Base-by-base conservation (phyloP, 1,284 basidiomycete genomes). In the Boletellus deceptivus region DNA sequence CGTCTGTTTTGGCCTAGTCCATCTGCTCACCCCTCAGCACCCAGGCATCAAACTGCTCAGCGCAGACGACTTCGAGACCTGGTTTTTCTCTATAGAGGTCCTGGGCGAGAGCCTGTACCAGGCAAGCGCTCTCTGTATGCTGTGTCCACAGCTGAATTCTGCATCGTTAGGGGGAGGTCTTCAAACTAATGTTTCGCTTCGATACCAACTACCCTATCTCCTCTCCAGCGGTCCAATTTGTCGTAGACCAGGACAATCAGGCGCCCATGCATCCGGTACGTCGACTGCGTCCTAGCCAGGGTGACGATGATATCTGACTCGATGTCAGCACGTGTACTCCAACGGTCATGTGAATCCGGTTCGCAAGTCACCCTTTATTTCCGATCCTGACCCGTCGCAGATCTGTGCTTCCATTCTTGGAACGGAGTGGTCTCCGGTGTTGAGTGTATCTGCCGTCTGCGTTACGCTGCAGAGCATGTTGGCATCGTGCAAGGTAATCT, bases 381-480 rank as follows among this genome's bases (percentile, higher is more conserved):
- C 46, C 56, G 49, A 48, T 37, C 59, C 40, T 57, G 48, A 60
- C 44, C 45, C 13, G 24, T 20, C 31, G 8, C 43, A 90, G 86
- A 91, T 91, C 59, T 91, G 89, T 60, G 89, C 89, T 18, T 91
- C 89, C 22, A 91, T 92, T 56, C 79, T 92, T 6, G 89, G 89
- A 16, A 88, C 80, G 58, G 89, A 91, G 59, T 92, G 89, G 90
- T 90, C 88, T 18, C 90, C 90, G 1, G 89, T 91, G 20, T 70
- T 92, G 55, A 89, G 84, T 55, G 87, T 90, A 25, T 73, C 84
- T 35, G 77, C 88, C 3, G 80, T 92, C 37, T 91, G 89, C 62
- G 80, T 91, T 37, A 91, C 89, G 8, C 69, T 92, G 43, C 89
- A 92, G 72, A 91, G 89, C 61, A 92, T 92, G 89, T 75, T 92